Conservation (phyloP, 1,139 yeast species). For the Suhomyces taliae region DNA sequence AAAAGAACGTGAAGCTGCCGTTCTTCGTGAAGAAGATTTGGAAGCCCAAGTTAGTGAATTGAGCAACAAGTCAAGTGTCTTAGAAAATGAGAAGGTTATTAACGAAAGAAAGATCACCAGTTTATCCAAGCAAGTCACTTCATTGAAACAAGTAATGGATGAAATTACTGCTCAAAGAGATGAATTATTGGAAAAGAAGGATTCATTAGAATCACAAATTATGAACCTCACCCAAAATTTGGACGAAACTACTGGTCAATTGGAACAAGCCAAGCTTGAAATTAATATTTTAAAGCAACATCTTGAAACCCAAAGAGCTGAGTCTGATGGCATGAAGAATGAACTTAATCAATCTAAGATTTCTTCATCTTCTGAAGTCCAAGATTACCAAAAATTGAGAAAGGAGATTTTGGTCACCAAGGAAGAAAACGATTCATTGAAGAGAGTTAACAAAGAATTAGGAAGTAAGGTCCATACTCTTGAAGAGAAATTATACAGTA, state of each 20-base stretch:
- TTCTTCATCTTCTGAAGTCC: conserved; percentile 31
- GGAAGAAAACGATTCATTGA: conserved; percentile 46
- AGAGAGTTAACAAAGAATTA: conserved; percentile 38
- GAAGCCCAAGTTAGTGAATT: conserved; percentile 44
- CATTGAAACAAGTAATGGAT: conserved; percentile 52
- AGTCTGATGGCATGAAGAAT: conserved; percentile 31
- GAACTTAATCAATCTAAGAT: conserved; percentile 39
- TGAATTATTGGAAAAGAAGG: conserved; percentile 47
- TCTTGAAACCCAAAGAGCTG: conserved; percentile 35
- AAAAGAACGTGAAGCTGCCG: conserved; percentile 49
- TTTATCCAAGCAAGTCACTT: conserved; percentile 50
- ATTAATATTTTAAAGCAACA: conserved; percentile 36
- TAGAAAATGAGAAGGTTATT: conserved; percentile 45
- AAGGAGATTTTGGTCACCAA: conserved; percentile 39
- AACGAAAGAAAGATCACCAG: conserved; percentile 49
- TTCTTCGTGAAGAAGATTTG: conserved; percentile 53
- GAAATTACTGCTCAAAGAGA: conserved; percentile 54
- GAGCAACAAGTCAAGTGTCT: conserved; percentile 46
- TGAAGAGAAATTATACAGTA: conserved; percentile 45
- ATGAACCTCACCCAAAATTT: conserved; percentile 43
- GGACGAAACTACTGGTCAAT: conserved; percentile 40
- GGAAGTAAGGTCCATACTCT: conserved; percentile 31
- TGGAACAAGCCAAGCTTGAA: conserved; percentile 33
- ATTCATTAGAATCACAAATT: conserved; percentile 47
- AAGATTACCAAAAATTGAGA: conserved; percentile 40